A percentile compares a stretch with the other conserved stretches of the same genome.
These are phyloP conservation scores for Colletotrichum siamense DNA, from an alignment of 2,329 filamentous ascomycete species.

Conservation along the genomic window DNA sequence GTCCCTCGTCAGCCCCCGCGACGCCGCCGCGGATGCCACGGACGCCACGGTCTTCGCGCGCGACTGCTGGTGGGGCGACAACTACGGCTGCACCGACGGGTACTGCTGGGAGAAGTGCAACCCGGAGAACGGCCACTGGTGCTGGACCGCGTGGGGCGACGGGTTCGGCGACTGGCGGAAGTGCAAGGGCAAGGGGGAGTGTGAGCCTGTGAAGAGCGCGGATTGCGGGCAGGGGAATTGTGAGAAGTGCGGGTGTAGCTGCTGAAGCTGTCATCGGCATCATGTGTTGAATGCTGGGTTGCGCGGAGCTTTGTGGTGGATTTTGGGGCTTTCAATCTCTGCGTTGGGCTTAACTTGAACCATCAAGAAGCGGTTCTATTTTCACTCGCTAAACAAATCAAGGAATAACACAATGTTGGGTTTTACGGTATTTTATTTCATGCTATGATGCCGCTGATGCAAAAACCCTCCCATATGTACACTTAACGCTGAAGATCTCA, in stretches of 20 bases:
- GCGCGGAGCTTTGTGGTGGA: neutral
- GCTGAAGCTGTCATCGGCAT: neutral
- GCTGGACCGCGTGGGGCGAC: neutral
- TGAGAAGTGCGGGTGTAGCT: neutral
- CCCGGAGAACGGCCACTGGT: neutral
- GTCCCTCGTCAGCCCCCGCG: neutral
- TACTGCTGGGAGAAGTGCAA: neutral
- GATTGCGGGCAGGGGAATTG: neutral
- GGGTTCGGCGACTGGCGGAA: neutral
- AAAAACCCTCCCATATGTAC: neutral
- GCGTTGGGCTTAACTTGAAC: neutral
- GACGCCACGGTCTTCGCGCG: neutral
- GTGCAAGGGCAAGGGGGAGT: neutral
- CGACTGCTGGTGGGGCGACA: neutral
- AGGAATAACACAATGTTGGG: neutral
- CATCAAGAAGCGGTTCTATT: neutral
- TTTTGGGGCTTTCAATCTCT: neutral
- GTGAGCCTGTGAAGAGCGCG: neutral
- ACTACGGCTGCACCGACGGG: neutral
- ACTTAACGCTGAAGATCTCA: neutral
- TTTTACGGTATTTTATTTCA: neutral
- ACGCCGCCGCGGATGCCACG: neutral
- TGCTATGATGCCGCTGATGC: neutral
- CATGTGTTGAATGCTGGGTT: neutral
- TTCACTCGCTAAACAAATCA: neutral